Evolutionary conservation across 441 rosid species (phyloP).

Genomic region (Mallotus japonicus): DNA sequence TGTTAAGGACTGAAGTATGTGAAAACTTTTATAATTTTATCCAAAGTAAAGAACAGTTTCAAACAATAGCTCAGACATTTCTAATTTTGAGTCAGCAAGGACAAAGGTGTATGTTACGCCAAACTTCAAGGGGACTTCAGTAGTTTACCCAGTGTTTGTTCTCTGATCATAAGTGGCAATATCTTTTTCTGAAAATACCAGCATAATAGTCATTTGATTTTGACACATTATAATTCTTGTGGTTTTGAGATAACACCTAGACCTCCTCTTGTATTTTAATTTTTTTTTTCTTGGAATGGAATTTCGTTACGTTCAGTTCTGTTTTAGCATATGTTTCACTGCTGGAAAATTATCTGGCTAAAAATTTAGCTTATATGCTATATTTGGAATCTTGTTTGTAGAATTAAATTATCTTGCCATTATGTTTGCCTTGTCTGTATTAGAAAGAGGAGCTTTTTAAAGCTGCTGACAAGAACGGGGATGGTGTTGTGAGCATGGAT

Average conservation of each 20-base stretch:
- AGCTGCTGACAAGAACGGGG: conserved; percentile 82
- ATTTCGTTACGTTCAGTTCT: conserved; percentile 5
- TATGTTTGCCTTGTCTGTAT: conserved; percentile 33
- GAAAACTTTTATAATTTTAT: neutral
- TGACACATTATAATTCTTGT: neutral
- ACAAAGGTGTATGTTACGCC: neutral
- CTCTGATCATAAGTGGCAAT: neutral
- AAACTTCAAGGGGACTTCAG: neutral
- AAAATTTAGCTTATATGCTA: neutral
- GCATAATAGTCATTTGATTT: conserved; percentile 1
- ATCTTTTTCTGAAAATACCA: neutral
- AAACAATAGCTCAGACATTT: too few species aligned
- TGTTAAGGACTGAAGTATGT: neutral
- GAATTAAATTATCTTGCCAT: conserved; percentile 20
- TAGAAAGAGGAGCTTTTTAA: conserved; percentile 89
- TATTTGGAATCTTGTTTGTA: neutral
- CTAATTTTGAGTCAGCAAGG: neutral
- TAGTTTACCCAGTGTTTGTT: neutral
- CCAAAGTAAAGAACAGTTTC: neutral
- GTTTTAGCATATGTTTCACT: conserved; percentile 3
- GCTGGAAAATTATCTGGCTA: neutral
- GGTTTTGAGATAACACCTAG: neutral
- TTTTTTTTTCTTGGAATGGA: conserved; percentile 15
- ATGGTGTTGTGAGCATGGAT: conserved; percentile 82
- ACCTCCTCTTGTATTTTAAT: conserved; percentile 4